phyloP scores from a whole-genome alignment of 208 protist species.

The Leishmania martiniquensis region DNA sequence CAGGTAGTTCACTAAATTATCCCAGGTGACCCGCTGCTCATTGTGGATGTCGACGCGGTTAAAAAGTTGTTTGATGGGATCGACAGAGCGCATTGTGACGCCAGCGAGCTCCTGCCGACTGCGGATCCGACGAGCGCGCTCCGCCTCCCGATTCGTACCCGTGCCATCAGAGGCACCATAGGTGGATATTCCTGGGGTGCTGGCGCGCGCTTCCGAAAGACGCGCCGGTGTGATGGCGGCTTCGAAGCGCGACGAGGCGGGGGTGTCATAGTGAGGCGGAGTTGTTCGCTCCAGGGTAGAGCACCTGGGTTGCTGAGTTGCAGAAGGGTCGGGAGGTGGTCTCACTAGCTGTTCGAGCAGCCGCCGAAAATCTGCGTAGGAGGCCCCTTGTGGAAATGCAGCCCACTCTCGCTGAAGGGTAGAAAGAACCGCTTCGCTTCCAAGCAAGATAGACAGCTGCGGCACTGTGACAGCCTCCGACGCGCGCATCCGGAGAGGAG shows the following conservation, averaged over 20 bases:
- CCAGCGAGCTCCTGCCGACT: slow-evolving; percentile 30
- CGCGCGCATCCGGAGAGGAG: slow-evolving; percentile 9
- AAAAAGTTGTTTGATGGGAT: slow-evolving; percentile 53
- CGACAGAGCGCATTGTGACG: slow-evolving; percentile 9
- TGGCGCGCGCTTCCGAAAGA: background rate
- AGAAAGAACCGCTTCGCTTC: slow-evolving; percentile 7
- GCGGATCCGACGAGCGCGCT: slow-evolving; percentile 18
- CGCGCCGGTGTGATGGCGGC: background rate
- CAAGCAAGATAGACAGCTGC: slow-evolving; percentile 23
- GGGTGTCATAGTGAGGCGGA: background rate
- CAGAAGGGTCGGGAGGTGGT: background rate
- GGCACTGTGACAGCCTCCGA: slow-evolving; percentile 7
- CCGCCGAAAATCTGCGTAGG: slow-evolving; percentile 25
- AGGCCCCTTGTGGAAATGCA: slow-evolving; percentile 22
- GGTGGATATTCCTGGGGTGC: background rate
- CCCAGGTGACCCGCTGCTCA: slow-evolving; percentile 60
- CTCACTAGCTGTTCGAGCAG: slow-evolving; percentile 12
- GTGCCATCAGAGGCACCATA: background rate
- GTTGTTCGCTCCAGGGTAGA: background rate
- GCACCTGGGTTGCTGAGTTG: background rate
- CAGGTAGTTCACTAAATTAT: slow-evolving; percentile 54
- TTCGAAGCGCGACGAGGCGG: background rate
- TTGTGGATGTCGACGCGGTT: slow-evolving; percentile 50
- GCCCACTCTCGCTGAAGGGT: slow-evolving; percentile 12
- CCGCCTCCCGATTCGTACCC: slow-evolving; percentile 22